A percentile compares a stretch with the other conserved stretches of the same genome.
phyloP scores from a whole-genome alignment of 768 basidiomycete species.

The Chiua virens region DNA sequence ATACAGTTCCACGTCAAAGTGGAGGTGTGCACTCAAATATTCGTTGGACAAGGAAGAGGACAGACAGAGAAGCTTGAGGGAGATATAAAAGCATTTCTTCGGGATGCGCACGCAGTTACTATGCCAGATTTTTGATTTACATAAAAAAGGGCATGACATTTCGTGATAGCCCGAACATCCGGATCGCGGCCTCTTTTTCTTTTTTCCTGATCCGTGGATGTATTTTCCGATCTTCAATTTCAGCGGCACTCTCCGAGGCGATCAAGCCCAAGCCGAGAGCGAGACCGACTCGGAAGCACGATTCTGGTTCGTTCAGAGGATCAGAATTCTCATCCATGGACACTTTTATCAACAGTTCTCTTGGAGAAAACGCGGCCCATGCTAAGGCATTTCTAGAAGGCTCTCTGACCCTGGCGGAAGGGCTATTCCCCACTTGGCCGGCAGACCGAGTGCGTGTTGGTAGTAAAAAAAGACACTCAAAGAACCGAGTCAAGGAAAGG shows the following conservation, averaged over 20 bases:
- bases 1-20: not conserved
- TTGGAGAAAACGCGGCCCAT: constrained; percentile 19
- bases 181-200: constrained; percentile 1
- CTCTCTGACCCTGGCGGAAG: constrained; percentile 11
- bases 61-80: too few species aligned
- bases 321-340: not conserved
- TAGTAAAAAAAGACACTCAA: constrained; percentile 1
- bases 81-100: not conserved
- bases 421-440: constrained; percentile 7
- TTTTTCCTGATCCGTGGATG: constrained; percentile 25
- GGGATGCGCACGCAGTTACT: constrained; percentile 8
- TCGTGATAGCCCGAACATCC: constrained; percentile 9
- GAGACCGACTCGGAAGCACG: constrained; percentile 8
- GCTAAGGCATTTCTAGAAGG: constrained; percentile 8
- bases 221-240: constrained; percentile 4
- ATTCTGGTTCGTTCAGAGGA: constrained; percentile 4
- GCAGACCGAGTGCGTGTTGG: not conserved
- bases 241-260: constrained; percentile 20
- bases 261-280: not conserved
- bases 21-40: not conserved
- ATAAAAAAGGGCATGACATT: constrained; percentile 6
- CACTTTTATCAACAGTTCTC: constrained; percentile 3
- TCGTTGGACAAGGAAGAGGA: too few species aligned
- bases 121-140: not conserved
- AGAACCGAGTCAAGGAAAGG: constrained; percentile 3